These are phyloP conservation scores for Pulveroboletus frians DNA, from an alignment of 768 basidiomycete genomes.

Conservation along the genomic window DNA sequence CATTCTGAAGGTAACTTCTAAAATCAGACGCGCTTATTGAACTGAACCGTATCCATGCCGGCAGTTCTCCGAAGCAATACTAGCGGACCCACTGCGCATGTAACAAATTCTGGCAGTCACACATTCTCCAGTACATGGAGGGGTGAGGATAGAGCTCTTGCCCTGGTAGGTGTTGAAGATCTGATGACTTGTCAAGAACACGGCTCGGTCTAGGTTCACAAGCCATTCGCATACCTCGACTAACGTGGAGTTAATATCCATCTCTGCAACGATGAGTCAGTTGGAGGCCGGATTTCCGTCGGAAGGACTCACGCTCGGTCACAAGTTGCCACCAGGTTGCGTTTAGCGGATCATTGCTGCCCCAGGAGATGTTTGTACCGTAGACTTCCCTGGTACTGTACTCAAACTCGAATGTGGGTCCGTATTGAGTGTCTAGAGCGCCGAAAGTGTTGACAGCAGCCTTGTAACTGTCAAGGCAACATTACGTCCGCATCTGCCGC, in stretches of 20 bases:
- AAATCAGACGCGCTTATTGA: constrained; percentile 28
- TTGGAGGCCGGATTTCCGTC: neutral
- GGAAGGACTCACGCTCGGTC: constrained; percentile 56
- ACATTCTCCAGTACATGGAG: constrained; percentile 58
- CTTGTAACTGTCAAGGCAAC: constrained; percentile 45
- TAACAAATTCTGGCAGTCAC: constrained; percentile 68
- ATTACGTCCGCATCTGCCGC: neutral
- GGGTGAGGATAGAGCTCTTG: constrained; percentile 53
- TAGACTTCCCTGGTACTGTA: constrained; percentile 69
- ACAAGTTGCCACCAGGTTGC: constrained; percentile 82
- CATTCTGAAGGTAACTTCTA: neutral
- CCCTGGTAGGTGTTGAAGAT: constrained; percentile 69
- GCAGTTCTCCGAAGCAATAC: constrained; percentile 58
- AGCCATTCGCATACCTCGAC: constrained; percentile 43
- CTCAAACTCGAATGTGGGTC: constrained; percentile 59
- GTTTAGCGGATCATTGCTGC: constrained; percentile 60
- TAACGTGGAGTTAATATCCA: constrained; percentile 52
- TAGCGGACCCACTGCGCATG: constrained; percentile 67
- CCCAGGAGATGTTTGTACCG: constrained; percentile 54
- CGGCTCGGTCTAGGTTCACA: neutral
- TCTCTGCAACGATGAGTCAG: constrained; percentile 35
- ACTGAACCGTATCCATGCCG: constrained; percentile 60
- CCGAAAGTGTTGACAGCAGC: constrained; percentile 56
- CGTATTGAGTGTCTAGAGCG: constrained; percentile 55
- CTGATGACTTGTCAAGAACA: constrained; percentile 29